Evolutionary conservation across 257 asterid genomes (phyloP), one percentile per base, ranked within the genome.

Genomic region (Solanum peruvianum): DNA sequence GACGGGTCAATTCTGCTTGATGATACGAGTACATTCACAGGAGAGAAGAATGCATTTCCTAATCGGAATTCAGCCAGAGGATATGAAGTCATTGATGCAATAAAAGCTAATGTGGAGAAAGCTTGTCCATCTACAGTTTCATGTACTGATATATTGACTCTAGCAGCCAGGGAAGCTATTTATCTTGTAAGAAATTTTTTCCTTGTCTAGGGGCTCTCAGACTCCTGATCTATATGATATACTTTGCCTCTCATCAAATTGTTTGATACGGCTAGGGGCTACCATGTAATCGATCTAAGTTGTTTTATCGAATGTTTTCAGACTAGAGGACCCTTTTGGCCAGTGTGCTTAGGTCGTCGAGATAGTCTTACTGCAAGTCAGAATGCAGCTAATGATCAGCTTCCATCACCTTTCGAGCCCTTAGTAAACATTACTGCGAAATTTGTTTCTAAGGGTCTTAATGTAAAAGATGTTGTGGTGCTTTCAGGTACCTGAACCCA

Each of bases 1-100:
- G 98, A 95, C 33, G 97, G 96, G 77, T 95, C 98, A 4, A 88
- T 95, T 83, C 86, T 95, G 71, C 92, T 95, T 8, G 98, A 95
- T 56, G 94, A 89, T 87, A 92, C 88, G 85, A 89, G 92, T 88
- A 87, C 87, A 37, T 89, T 93, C 91, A 87, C 25, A 25, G 94
- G 98, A 69, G 97, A 95, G 91, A 95, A 94, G 85, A 90, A 87
- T 18, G 93, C 95, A 12, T 10, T 64, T 20, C 89, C 95, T 23
- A 95, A 95, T 82, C 83, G 86, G 71, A 92, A 94, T 78, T 95
- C 97, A 10, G 96, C 78, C 15, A 93, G 96, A 71, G 98, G 98
- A 33, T 95, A 87, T 49, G 96, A 95, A 84, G 96, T 93, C 49
- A 94, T 95, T 42, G 97, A 95, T 75, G 87, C 90, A 60, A 95